These are phyloP conservation scores for Alternaria panax DNA, from an alignment of 2,329 filamentous ascomycete species.

Conservation along the genomic window DNA sequence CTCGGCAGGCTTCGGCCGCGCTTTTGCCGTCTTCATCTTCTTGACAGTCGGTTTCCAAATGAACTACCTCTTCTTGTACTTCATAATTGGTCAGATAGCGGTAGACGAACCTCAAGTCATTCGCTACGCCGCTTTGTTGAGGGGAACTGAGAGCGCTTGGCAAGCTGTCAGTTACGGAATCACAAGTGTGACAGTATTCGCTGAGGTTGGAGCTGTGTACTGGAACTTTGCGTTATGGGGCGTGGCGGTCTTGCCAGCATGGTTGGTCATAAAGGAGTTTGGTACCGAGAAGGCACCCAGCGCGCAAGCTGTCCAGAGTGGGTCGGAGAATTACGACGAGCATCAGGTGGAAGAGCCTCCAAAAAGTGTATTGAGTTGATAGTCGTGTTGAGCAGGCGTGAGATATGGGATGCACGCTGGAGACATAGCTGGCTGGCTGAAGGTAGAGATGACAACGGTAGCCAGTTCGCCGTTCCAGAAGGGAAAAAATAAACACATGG, in stretches of 20 bases:
- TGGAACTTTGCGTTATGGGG: constrained; percentile 75
- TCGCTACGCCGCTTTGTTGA: constrained; percentile 70
- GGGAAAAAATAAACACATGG: background rate
- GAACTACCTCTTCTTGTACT: constrained; percentile 65
- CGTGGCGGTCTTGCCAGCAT: constrained; percentile 68
- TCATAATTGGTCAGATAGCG: constrained; percentile 69
- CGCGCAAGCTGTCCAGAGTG: background rate
- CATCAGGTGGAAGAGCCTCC: background rate
- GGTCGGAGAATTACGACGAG: background rate
- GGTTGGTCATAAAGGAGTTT: constrained; percentile 69
- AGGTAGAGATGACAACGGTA: background rate
- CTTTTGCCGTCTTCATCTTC: constrained; percentile 72
- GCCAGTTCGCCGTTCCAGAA: background rate
- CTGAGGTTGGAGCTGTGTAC: constrained; percentile 71
- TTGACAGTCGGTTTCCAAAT: constrained; percentile 73
- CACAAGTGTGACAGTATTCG: constrained; percentile 67
- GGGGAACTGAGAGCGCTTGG: constrained; percentile 75
- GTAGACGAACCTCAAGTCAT: constrained; percentile 69
- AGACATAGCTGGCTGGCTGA: background rate
- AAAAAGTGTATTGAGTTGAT: background rate
- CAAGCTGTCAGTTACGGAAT: constrained; percentile 77
- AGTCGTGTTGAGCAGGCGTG: background rate
- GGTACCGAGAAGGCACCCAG: constrained; percentile 41
- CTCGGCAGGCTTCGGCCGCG: constrained; percentile 68
- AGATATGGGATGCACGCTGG: background rate